Percentiles rank a stretch among this genome's conserved stretches.
phyloP scores from a whole-genome alignment of 2,329 filamentous ascomycete genomes.

The Ilyonectria sp. region DNA sequence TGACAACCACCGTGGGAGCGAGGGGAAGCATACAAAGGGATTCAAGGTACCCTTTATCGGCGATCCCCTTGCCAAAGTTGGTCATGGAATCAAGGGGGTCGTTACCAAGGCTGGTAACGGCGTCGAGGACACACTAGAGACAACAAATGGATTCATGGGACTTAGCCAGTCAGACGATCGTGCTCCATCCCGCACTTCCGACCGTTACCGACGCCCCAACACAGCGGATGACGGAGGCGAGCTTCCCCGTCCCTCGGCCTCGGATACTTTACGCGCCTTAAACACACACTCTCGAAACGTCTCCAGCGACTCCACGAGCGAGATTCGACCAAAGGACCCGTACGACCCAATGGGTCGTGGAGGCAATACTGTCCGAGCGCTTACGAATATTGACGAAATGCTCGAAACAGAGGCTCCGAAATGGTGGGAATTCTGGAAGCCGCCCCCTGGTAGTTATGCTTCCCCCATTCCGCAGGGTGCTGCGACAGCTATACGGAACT shows the following conservation, averaged over 20 bases:
- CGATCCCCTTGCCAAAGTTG: constrained; percentile 62
- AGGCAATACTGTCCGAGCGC: constrained; percentile 69
- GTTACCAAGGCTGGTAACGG: constrained; percentile 64
- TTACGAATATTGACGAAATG: constrained; percentile 65
- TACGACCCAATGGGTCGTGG: constrained; percentile 5
- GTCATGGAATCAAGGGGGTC: constrained; percentile 63
- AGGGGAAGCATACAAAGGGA: constrained; percentile 42
- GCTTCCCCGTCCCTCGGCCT: constrained; percentile 32
- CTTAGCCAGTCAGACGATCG: constrained; percentile 16
- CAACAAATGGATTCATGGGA: constrained; percentile 68
- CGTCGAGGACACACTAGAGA: constrained; percentile 67
- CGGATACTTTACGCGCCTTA: constrained; percentile 52
- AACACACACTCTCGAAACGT: constrained; percentile 54
- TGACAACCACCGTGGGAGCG: constrained; percentile 26
- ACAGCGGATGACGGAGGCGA: constrained; percentile 52
- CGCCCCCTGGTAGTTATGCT: constrained; percentile 72
- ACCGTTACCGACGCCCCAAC: constrained; percentile 46
- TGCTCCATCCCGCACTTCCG: constrained; percentile 42
- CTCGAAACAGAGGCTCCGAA: constrained; percentile 60
- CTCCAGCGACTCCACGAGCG: constrained; percentile 58
- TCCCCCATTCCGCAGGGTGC: constrained; percentile 74
- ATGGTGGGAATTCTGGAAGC: constrained; percentile 78
- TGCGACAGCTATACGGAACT: constrained; percentile 54
- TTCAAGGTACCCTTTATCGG: constrained; percentile 52
- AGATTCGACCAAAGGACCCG: constrained; percentile 34